These are phyloP conservation scores for Beta corolliflora DNA, from an alignment of 179 eudicot species.

Conservation along the genomic window DNA sequence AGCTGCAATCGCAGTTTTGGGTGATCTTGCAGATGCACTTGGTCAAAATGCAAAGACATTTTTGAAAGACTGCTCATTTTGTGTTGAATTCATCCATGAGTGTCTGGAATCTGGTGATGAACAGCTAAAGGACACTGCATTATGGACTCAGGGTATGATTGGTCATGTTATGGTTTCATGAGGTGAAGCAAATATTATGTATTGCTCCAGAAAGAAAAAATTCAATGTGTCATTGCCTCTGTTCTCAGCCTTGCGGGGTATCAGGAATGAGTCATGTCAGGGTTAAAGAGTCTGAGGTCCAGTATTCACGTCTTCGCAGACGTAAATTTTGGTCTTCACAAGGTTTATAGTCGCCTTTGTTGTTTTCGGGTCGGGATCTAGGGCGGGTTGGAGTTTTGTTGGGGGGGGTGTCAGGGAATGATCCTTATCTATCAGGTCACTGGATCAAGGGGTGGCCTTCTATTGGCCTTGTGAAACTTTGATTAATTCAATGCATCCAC, in stretches of 20 bases:
- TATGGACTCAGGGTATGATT: conserved; percentile 86
- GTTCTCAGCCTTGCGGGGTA: conserved; percentile 18
- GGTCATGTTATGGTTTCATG: conserved; percentile 54
- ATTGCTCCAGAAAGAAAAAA: conserved; percentile 3
- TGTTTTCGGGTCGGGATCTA: conserved; percentile 18
- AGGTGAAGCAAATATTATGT: not conserved
- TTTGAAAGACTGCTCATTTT: conserved; percentile 52
- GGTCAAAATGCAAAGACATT: conserved; percentile 59
- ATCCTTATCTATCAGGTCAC: conserved; percentile 29
- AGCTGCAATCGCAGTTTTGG: conserved; percentile 85
- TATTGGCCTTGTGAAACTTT: conserved; percentile 37
- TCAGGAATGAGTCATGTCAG: conserved; percentile 26
- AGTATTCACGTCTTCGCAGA: conserved; percentile 29
- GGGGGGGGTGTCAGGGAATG: conserved; percentile 1
- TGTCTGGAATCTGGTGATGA: conserved; percentile 81
- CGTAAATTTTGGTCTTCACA: conserved; percentile 37
- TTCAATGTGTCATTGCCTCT: conserved; percentile 19
- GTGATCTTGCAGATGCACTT: conserved; percentile 89
- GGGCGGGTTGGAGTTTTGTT: not conserved
- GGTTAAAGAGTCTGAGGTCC: conserved; percentile 31
- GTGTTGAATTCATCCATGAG: conserved; percentile 57
- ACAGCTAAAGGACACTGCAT: conserved; percentile 76
- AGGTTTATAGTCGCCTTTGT: conserved; percentile 17
- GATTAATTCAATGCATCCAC: conserved; percentile 38
- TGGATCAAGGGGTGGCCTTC: conserved; percentile 28